A percentile compares a stretch with the other conserved stretches of the same genome.
Conservation (phyloP, 305 asterid genomes). For the Fraxinus sp. region DNA sequence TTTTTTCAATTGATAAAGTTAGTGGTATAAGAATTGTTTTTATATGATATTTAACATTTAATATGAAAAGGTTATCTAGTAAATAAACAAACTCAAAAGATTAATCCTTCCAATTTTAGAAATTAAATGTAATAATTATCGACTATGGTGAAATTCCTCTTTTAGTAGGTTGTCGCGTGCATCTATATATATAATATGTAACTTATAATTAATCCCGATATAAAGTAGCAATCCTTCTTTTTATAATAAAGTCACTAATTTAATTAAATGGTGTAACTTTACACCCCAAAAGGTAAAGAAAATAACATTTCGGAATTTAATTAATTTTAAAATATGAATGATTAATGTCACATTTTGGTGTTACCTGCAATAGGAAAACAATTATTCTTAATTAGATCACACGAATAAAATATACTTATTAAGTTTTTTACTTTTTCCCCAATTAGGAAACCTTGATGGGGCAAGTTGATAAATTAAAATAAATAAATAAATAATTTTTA, state of each 20-base stretch:
- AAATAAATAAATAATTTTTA: neutral
- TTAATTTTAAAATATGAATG: constrained; percentile 28
- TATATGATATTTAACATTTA: neutral
- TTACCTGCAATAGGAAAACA: neutral
- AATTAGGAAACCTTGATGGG: constrained; percentile 33
- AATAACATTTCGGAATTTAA: constrained; percentile 24
- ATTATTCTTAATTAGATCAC: constrained; percentile 4
- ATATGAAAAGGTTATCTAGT: too few species aligned
- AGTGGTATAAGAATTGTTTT: neutral
- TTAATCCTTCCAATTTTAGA: constrained; percentile 23
- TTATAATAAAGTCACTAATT: constrained; percentile 15
- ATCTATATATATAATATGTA: neutral
- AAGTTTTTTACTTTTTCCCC: constrained; percentile 19
- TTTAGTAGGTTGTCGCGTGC: neutral
- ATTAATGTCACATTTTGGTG: constrained; percentile 16
- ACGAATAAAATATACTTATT: constrained; percentile 11
- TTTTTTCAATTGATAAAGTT: neutral
- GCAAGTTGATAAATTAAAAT: constrained; percentile 23
- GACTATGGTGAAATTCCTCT: constrained; percentile 9
- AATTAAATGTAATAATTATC: constrained; percentile 8
- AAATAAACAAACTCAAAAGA: neutral
- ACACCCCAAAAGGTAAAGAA: constrained; percentile 32
- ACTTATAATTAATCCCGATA: constrained; percentile 3
- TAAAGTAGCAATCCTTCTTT: constrained; percentile 24
- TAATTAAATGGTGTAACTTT: neutral